Conservation (phyloP, 148 eudicot species). For the Camellia japonica region DNA sequence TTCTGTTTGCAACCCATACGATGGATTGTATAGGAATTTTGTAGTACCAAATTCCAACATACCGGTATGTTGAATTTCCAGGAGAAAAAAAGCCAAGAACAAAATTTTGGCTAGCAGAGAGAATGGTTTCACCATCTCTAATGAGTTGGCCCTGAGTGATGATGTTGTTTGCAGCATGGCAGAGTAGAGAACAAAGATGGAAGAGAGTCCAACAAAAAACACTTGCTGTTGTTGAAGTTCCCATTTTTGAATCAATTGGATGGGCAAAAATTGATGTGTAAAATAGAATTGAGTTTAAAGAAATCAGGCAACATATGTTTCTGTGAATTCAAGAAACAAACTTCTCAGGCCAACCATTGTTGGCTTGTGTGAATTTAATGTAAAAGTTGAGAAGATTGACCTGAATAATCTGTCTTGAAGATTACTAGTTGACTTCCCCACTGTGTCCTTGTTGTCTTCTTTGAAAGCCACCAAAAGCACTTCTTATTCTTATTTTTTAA, state of each 20-base stretch:
- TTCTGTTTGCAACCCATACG: slow-evolving; percentile 78
- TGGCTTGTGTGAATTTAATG: background rate
- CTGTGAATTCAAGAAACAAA: slow-evolving; percentile 2
- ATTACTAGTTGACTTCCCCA: slow-evolving; percentile 6
- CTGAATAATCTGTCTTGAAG: slow-evolving; percentile 5
- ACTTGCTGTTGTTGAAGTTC: background rate
- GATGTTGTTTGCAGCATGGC: slow-evolving; percentile 22
- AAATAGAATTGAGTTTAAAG: background rate
- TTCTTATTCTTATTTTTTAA: too few relatives aligned
- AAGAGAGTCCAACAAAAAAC: background rate
- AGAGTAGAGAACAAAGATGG: background rate
- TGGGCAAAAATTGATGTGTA: background rate
- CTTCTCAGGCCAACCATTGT: slow-evolving; percentile 4
- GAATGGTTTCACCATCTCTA: slow-evolving; percentile 49
- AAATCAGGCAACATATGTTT: background rate
- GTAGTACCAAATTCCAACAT: slow-evolving; percentile 65
- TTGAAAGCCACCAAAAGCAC: too few relatives aligned
- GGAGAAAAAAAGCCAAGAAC: slow-evolving; percentile 73
- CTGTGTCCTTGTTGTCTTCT: background rate
- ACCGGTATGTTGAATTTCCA: slow-evolving; percentile 45
- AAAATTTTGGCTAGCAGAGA: slow-evolving; percentile 37
- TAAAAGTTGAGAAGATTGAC: slow-evolving; percentile 4
- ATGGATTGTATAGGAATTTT: slow-evolving; percentile 27
- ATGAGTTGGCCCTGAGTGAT: slow-evolving; percentile 30
- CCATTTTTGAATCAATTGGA: background rate